Base-by-base conservation (phyloP, 768 basidiomycete species). In the Mycena kentingensis region DNA sequence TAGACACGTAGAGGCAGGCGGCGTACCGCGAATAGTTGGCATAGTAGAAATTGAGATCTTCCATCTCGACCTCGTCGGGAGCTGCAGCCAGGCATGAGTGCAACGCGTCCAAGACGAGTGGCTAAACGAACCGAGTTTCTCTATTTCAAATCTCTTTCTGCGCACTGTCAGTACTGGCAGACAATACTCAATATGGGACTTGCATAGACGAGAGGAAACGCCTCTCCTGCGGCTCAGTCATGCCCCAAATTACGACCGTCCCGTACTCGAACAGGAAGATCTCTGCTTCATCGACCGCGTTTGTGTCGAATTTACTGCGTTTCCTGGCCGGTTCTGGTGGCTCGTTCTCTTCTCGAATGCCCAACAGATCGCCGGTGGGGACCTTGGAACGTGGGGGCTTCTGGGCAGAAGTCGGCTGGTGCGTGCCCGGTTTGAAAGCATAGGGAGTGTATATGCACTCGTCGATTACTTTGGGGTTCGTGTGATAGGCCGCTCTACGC, bases 211-310 rank as follows among this genome's bases (percentile, higher is more conserved):
- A 84, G 55, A 98, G 72, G 63, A 98, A 93, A 8, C 93, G 78
- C 67, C 82, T 89, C 74, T 98, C 95, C 64, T 97, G 91, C 5
- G 83, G 76, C 66, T 97, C 93, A 32, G 90, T 87, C 94, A 98
- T 97, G 22, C 95, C 95, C 95, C 95, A 98, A 46, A 96, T 90
- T 22, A 98, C 95, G 24, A 96, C 90, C 0, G 92, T 94, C 12
- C 95, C 95, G 65, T 96, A 97, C 57, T 88, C 82, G 70, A 97
- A 98, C 58, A 97, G 72, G 68, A 96, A 97, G 49, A 97, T 88
- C 69, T 97, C 95, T 8, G 90, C 88, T 58, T 87, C 88, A 57
- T 87, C 85, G 27, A 78, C 79, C 5, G 83, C 77, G 29, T 81
- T 75, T 26, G 83, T 77, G 60, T 86, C 71, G 63, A 87, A 89